Percentiles rank a stretch among this genome's conserved stretches.
phyloP scores from a whole-genome alignment of 805 yeast species.

The Yamadazyma sp. region DNA sequence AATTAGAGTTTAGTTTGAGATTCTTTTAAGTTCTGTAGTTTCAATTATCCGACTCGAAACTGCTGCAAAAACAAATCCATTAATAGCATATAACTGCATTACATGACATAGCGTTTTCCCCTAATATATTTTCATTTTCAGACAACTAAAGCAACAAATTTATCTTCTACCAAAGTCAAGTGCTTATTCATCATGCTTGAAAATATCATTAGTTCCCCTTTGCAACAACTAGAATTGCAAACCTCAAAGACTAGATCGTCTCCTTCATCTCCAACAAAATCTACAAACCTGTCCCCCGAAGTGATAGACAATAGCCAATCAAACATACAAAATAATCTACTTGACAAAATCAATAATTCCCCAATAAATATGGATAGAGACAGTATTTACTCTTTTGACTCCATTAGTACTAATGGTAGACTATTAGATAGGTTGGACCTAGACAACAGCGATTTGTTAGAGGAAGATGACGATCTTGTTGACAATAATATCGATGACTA shows the following conservation, averaged over 20 bases:
- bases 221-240: constrained; percentile 21
- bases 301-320: background rate
- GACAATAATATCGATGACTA: too few species aligned
- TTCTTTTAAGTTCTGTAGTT: too few species aligned
- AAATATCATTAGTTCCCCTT: constrained; percentile 17
- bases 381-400: constrained; percentile 43
- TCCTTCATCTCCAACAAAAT: constrained; percentile 3
- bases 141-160: too few species aligned
- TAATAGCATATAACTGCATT: too few species aligned
- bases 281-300: background rate
- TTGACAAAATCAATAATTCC: constrained; percentile 1
- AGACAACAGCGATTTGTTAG: constrained; percentile 21
- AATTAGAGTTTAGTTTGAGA: too few species aligned
- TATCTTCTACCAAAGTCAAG: too few species aligned
- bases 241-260: constrained; percentile 14
- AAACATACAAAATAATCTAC: background rate
- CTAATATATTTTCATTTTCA: too few species aligned
- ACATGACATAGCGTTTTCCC: too few species aligned
- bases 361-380: constrained; percentile 24
- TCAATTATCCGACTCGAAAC: too few species aligned
- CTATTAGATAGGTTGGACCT: constrained; percentile 36
- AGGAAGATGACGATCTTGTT: constrained; percentile 13
- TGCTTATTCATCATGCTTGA: too few species aligned
- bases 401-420: constrained; percentile 41
- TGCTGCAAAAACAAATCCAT: too few species aligned